Base-by-base conservation (phyloP, 2,329 filamentous ascomycete species). In the Escovopsis sp. region DNA sequence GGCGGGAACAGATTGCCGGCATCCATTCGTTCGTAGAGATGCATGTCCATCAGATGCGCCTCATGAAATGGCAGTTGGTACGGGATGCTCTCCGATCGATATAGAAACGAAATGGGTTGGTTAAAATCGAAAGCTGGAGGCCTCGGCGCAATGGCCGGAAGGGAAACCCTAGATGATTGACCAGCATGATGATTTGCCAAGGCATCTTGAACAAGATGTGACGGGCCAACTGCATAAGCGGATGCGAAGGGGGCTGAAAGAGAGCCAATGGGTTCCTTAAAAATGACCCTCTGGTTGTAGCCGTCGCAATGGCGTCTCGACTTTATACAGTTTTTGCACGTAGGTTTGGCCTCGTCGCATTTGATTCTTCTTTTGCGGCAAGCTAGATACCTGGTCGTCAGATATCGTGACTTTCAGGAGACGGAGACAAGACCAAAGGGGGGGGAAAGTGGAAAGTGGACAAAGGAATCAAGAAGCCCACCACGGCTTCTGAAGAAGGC, bases 341-440 rank as follows among this genome's bases (percentile, higher is more conserved):
- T 82, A 26, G 85, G 85, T 40, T 82, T 75, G 54, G 86, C 85
- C 60, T 96, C 91, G 48, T 91, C 91, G 61, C 91, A 98, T 64
- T 96, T 98, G 63, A 98, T 96, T 48, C 91, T 83, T 42, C 91
- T 81, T 63, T 85, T 89, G 49, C 91, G 82, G 64, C 91, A 98
- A 45, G 91, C 84, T 88, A 57, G 38, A 47, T 39, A 23, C 23
- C 23, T 44, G 46, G 28, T 43, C 26, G 38, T 54, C 44, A 54
- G 54, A 46, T 47, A 23, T 23, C 23, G 23, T 23, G 23, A 23
- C 23, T 23, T 23, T 23, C 23, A 23, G 23, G 23, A 23, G 6
- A 23, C 4, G 6, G 23, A 23, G 23, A 23, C 23, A 23, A 23
- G 23, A 23, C 23, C 23, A 23, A 2, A 23, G 23, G 23, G 6